Conservation (phyloP, 805 yeast genomes). For the Wilhelminamyces savonicus region DNA sequence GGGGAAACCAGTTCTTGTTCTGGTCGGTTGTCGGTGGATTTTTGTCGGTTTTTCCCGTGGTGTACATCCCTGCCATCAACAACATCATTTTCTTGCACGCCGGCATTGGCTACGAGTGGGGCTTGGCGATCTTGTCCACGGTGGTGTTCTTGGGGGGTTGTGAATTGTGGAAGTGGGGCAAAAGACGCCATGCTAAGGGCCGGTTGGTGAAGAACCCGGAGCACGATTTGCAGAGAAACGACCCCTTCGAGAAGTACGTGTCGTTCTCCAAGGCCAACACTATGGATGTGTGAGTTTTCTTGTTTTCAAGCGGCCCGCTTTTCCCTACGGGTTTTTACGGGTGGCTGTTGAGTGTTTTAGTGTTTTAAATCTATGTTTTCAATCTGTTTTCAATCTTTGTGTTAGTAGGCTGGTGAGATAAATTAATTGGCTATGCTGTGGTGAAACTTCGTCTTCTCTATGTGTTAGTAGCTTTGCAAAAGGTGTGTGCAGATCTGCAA, state of each 20-base stretch:
- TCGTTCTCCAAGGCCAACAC: constrained; percentile 53
- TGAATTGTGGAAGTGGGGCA: constrained; percentile 63
- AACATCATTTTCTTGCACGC: constrained; percentile 66
- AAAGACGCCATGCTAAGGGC: constrained; percentile 60
- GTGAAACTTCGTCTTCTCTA: no score
- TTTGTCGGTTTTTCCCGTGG: constrained; percentile 68
- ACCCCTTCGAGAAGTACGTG: constrained; percentile 59
- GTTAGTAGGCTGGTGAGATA: no score
- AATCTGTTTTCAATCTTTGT: no score
- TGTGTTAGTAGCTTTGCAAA: no score
- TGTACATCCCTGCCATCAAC: constrained; percentile 86
- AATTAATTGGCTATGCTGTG: no score
- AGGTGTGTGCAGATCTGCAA: no score
- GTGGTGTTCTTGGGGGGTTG: constrained; percentile 51
- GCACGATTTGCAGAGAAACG: constrained; percentile 53
- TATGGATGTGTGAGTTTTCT: constrained; percentile 12
- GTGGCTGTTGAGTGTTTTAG: no score
- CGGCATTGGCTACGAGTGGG: constrained; percentile 78
- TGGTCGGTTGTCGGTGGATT: constrained; percentile 76
- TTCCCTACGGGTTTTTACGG: no score
- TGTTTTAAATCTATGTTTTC: no score
- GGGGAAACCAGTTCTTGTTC: constrained; percentile 71
- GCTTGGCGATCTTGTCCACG: constrained; percentile 56
- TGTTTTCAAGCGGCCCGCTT: no score
- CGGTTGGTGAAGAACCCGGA: constrained; percentile 57